Base-by-base conservation (phyloP, 768 basidiomycete species). In the Mycena epipterygia region DNA sequence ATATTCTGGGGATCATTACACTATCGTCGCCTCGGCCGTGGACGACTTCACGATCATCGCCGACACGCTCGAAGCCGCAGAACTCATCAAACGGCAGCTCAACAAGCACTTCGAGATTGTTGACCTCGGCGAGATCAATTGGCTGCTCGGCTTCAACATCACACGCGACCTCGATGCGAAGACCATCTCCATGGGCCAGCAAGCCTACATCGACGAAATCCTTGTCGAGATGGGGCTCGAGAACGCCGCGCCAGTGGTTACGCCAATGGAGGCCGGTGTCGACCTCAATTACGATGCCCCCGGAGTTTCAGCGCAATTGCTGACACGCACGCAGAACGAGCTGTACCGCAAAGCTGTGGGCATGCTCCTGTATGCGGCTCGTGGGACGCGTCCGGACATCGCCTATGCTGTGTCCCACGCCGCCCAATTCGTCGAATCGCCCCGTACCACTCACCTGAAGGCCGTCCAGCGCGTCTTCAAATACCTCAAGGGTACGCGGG, bases 61-160 rank as follows among this genome's bases (percentile, higher is more conserved):
- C 19, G 70, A 72, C 33, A 75, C 73, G 25, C 71, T 73, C 29
- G 64, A 58, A 52, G 76, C 67, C 60, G 80, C 60, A 37, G 53
- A 56, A 19, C 67, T 68, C 32, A 63, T 68, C 37, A 68, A 68
- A n/a, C 30, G 33, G 42, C 67, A 68, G 53, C 67, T 68, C 30
- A 68, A 72, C 44, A 7, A 53, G 55, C 58, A 69, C 46, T 58
- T 74, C 25, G 73, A 73, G 25, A 71, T 81, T 0, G 68, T 74
- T 21, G 77, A 81, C 53, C 58, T 81, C 0, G 77, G 80, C 0
- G 73, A 77, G 56, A 46, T 76, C n/a, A 75, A 73, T 44, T 80
- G 73, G 73, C 63, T 81, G 2, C 73, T 83, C 13, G 75, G 80
- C 19, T 74, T 82, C n/a, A 30, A 73, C 27, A 67, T 81, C 32